Percentiles rank a stretch among this genome's conserved stretches.
Evolutionary conservation across 73 alveolate genomes (phyloP).

Genomic region (Tetrahymena borealis): DNA sequence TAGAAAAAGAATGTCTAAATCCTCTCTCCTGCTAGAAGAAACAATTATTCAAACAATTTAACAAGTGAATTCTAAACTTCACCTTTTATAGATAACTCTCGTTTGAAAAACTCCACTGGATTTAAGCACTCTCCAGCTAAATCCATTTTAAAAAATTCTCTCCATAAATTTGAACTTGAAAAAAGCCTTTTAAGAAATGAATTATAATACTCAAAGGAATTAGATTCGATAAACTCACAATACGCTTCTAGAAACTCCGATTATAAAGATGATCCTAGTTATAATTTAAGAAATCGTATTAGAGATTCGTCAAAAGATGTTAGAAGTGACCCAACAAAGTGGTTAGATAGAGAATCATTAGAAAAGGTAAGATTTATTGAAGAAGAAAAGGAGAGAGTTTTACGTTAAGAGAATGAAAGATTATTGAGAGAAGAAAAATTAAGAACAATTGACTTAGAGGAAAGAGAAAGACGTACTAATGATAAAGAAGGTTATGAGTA

Average conservation of each 20-base stretch:
- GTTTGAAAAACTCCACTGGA: neutral
- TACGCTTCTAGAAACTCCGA: neutral
- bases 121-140: neutral
- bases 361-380: neutral
- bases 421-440: neutral
- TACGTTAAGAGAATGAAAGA: neutral
- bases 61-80: neutral
- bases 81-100: neutral
- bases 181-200: neutral
- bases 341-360: neutral
- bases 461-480: neutral
- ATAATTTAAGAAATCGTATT: neutral
- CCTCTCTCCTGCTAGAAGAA: neutral
- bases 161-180: neutral
- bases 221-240: neutral
- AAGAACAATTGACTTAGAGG: neutral
- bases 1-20: neutral
- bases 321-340: neutral
- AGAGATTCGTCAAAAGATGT: neutral
- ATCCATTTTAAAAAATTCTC: neutral
- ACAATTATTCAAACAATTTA: neutral
- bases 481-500: neutral
- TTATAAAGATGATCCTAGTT: neutral
- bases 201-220: neutral
- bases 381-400: neutral